These are phyloP conservation scores for Coemansia sp. DNA, from an alignment of 192 early-diverging fungal species.

Conservation along the genomic window DNA sequence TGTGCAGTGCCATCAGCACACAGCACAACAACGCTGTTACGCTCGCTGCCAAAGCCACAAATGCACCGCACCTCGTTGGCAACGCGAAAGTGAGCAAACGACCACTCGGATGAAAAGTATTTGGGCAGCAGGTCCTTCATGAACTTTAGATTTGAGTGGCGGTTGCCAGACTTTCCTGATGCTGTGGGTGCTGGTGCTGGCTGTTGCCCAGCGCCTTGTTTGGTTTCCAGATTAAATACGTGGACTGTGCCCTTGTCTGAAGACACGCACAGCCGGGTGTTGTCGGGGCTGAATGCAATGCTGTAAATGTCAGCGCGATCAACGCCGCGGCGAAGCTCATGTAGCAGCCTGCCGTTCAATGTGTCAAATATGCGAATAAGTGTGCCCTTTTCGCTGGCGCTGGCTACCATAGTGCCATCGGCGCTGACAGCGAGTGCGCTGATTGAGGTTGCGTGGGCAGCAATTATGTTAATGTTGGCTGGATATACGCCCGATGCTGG, in stretches of 20 bases:
- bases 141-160: slow-evolving; percentile 61
- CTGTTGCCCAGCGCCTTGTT: slow-evolving; percentile 16
- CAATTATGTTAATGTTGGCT: slow-evolving; percentile 73
- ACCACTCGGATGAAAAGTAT: slow-evolving; percentile 95
- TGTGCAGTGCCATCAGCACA: slow-evolving; percentile 88
- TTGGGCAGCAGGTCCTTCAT: slow-evolving; percentile 86
- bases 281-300: slow-evolving; percentile 83
- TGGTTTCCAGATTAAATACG: slow-evolving; percentile 80
- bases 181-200: slow-evolving; percentile 18
- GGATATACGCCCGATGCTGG: slow-evolving; percentile 41
- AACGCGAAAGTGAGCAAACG: slow-evolving; percentile 84
- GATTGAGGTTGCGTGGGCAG: slow-evolving; percentile 77
- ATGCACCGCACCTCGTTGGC: slow-evolving; percentile 77
- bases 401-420: slow-evolving; percentile 78
- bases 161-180: slow-evolving; percentile 50
- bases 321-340: slow-evolving; percentile 86
- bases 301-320: slow-evolving; percentile 87
- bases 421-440: slow-evolving; percentile 76
- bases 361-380: slow-evolving; percentile 88
- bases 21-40: slow-evolving; percentile 75
- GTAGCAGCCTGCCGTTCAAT: slow-evolving; percentile 65
- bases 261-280: slow-evolving; percentile 77
- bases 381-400: slow-evolving; percentile 87
- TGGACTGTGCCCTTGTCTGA: slow-evolving; percentile 94
- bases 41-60: slow-evolving; percentile 77